Evolutionary conservation across 768 basidiomycete genomes (phyloP).

Genomic region (Saitozyma sp.): DNA sequence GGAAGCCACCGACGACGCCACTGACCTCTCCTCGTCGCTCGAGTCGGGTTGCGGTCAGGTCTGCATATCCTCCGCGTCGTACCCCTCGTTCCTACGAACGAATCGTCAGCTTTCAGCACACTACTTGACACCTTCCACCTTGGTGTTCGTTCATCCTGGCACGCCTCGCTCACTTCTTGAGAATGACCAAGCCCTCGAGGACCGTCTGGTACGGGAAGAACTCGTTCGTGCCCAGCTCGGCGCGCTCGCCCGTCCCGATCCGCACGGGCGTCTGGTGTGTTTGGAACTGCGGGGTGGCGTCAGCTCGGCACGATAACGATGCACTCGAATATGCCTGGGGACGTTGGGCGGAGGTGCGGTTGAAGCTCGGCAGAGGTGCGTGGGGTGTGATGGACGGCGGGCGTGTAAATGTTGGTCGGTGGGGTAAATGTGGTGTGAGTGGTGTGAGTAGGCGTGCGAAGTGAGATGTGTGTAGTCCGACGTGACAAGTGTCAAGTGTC

Average conservation of each 20-base stretch:
- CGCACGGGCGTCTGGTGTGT: constrained; percentile 96
- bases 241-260: constrained; percentile 87
- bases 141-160: not conserved
- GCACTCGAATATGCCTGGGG: too few relatives aligned
- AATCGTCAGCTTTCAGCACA: not conserved
- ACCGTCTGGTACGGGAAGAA: constrained; percentile 86
- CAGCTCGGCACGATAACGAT: not conserved
- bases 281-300: constrained; percentile 64
- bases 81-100: constrained; percentile 52
- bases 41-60: not conserved
- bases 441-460: not conserved
- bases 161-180: constrained; percentile 75
- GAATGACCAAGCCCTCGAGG: constrained; percentile 86
- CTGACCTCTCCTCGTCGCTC: too few relatives aligned
- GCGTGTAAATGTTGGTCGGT: too few relatives aligned
- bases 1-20: too few relatives aligned
- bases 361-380: too few relatives aligned
- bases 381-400: too few relatives aligned
- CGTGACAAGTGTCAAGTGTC: not conserved
- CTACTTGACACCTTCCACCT: not conserved
- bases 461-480: too few relatives aligned
- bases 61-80: constrained; percentile 46
- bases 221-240: constrained; percentile 95
- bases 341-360: too few relatives aligned
- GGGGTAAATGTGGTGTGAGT: too few relatives aligned